Percentiles rank a stretch among this genome's conserved stretches.
These are phyloP conservation scores for Knoxdaviesia proteae DNA, from an alignment of 2,329 filamentous ascomycete genomes.

Conservation along the genomic window DNA sequence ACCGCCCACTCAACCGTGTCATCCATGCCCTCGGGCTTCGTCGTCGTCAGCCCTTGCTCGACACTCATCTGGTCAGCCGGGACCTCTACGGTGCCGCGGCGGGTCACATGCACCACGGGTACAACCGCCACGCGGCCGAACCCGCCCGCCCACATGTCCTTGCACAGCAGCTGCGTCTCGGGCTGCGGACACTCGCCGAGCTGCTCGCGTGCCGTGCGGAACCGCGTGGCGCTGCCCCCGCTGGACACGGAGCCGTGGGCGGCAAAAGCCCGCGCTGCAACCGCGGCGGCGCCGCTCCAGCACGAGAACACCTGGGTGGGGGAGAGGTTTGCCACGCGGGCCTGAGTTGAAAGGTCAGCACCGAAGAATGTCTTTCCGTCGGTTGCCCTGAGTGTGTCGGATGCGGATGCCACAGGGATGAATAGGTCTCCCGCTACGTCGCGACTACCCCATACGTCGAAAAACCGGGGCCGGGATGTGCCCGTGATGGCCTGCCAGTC, in stretches of 20 bases:
- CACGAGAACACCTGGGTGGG: constrained; percentile 23
- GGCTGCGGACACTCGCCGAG: constrained; percentile 28
- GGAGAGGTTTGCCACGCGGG: too few relatives aligned
- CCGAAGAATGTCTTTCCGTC: constrained; percentile 10
- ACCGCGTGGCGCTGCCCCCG: constrained; percentile 15
- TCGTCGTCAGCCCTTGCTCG: constrained; percentile 22
- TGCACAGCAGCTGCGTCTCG: constrained; percentile 33
- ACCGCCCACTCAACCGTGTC: constrained; percentile 20
- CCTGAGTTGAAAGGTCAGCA: constrained; percentile 24
- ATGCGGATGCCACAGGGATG: too few relatives aligned
- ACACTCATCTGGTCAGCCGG: constrained; percentile 25
- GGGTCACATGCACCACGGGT: constrained; percentile 26
- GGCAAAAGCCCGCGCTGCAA: constrained; percentile 15
- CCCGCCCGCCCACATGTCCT: constrained; percentile 31
- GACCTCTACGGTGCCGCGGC: too few relatives aligned
- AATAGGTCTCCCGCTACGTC: too few relatives aligned
- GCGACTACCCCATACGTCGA: constrained; percentile 26
- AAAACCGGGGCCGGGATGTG: constrained; percentile 25
- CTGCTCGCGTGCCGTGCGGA: constrained; percentile 14
- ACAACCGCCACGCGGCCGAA: constrained; percentile 32
- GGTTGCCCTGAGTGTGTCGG: too few relatives aligned
- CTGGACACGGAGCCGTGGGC: constrained; percentile 11
- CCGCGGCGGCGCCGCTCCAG: constrained; percentile 34
- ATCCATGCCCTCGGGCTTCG: constrained; percentile 6
- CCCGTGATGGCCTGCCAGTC: constrained; percentile 27